Evolutionary conservation across 1,284 basidiomycete genomes (phyloP).

Genomic region (Thecaphora thlaspeos): DNA sequence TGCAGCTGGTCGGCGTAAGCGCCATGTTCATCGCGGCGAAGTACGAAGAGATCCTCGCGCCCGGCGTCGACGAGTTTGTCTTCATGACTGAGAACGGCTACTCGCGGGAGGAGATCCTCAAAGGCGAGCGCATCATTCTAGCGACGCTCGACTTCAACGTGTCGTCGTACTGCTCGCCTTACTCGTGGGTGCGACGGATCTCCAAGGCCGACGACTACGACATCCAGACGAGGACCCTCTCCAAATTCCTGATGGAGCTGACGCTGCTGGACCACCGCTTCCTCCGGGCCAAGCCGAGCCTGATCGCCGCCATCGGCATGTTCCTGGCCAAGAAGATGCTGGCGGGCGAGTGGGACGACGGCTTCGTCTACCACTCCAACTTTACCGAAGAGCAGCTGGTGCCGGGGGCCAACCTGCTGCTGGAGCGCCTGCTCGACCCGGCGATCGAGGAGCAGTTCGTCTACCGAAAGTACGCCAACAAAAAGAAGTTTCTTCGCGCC

Average conservation of each 20-base stretch:
- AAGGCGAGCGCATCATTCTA: slow-evolving; percentile 90
- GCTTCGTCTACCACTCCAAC: slow-evolving; percentile 89
- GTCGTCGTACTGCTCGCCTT: slow-evolving; percentile 97
- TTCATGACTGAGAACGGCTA: slow-evolving; percentile 86
- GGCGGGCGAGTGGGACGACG: slow-evolving; percentile 65
- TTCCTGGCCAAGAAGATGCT: slow-evolving; percentile 61
- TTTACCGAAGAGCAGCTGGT: slow-evolving; percentile 86
- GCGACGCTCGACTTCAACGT: slow-evolving; percentile 86
- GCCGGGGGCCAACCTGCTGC: slow-evolving; percentile 76
- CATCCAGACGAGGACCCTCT: slow-evolving; percentile 89
- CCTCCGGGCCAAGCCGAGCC: slow-evolving; percentile 85
- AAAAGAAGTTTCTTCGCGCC: slow-evolving; percentile 79
- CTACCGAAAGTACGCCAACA: slow-evolving; percentile 94
- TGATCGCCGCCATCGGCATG: slow-evolving; percentile 97
- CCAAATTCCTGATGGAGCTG: slow-evolving; percentile 94
- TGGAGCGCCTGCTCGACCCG: slow-evolving; percentile 78
- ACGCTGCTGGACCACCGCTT: slow-evolving; percentile 91
- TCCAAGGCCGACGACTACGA: slow-evolving; percentile 98
- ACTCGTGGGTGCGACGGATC: slow-evolving; percentile 95
- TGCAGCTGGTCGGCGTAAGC: slow-evolving; percentile 68
- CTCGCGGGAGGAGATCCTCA: slow-evolving; percentile 80
- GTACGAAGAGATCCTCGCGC: slow-evolving; percentile 61
- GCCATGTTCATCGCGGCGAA: slow-evolving; percentile 70
- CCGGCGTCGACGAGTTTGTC: slow-evolving; percentile 56
- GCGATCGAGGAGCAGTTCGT: slow-evolving; percentile 83